Base-by-base conservation (phyloP, 2,329 filamentous ascomycete species). In the Ophiostoma tasmaniense region DNA sequence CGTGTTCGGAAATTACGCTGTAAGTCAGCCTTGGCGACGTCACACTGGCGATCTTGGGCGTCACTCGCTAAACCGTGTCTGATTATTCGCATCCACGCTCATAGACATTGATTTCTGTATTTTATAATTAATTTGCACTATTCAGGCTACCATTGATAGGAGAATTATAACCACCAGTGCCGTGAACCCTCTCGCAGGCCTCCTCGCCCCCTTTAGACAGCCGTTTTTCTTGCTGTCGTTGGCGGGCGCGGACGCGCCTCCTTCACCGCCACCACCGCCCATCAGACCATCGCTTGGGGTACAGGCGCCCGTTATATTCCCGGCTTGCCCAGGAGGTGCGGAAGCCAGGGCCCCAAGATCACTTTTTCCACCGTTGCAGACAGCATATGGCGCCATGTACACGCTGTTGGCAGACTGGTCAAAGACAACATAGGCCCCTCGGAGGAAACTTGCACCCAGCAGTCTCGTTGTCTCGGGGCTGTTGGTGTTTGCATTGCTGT, bases 1-100 rank as follows among this genome's bases (percentile, higher is more conserved):
- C 50, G 50, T 55, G 50, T 55, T 55, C 22, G 22, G 50, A 55
- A 22, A 25, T 25, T 22, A 55, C 50, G 50, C 50, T 55, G 50
- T 55, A 28, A 55, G 50, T 55, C 50, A 55, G 50, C 50, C 50
- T 55, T 55, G 50, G 50, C 50, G 50, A 55, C 50, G 22, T 55
- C 50, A 55, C 50, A 55, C 50, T 55, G n/a, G 50, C 10, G 50
- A 55, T 55, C 50, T 55, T 55, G 50, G 50, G n/a, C 50, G 17
- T 25, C 50, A 55, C 50, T 55, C 50, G 50, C 50, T 22, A 55
- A 25, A 25, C 50, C 6, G 22, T 22, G 50, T n/a, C 45, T 25
- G 50, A 45, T 45, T n/a, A 45, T 45, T 45, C 42, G 42, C 17
- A 45, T 33, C 33, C 42, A 45, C 14, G 42, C 42, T 45, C 42